Evolutionary conservation across 2,329 filamentous ascomycete genomes (phyloP), one percentile per base, ranked within the genome.

Genomic region (Fusarium protoensiforme): DNA sequence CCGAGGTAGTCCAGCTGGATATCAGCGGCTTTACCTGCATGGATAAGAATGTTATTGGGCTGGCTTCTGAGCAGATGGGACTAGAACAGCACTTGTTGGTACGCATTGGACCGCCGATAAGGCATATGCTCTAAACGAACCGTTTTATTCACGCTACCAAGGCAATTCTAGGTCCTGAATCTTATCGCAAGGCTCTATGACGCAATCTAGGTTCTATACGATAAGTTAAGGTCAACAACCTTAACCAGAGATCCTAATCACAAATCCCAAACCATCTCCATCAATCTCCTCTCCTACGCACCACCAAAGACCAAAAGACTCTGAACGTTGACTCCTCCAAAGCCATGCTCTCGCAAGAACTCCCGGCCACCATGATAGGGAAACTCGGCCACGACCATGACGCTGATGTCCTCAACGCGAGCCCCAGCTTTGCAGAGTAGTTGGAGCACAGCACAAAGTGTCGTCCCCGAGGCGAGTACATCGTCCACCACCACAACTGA

Each of bases 321-420:
- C 74, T 87, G 86, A 71, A 91, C 75, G 35, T 71, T 76, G 22
- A 87, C 83, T 68, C 68, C 75, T 5, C 87, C 87, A 83, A 90
- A 91, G 0, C 88, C 87, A 61, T 73, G 72, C 62, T 74, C 67
- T 24, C 79, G 82, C 77, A 92, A 78, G 39, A 85, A 36, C 65
- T 84, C 79, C 51, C 89, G 83, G 3, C 88, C 89, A 70, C 83
- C 80, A 71, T 91, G 89, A 64, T 82, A 8, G 5, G 61, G 67
- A 39, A 92, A 90, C 78, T 92, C 89, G 1, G 86, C 89, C 22
- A 91, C 84, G 0, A 85, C 85, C 81, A 90, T 82, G n/a, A 89
- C 77, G 5, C 71, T 81, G 24, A 90, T 67, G 70, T 85, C n/a
- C 41, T 85, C 81, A 0, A 66, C 38, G n/a, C 54, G 10, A 18